phyloP scores from a whole-genome alignment of 768 basidiomycete genomes.

The Boletus reticulatus region DNA sequence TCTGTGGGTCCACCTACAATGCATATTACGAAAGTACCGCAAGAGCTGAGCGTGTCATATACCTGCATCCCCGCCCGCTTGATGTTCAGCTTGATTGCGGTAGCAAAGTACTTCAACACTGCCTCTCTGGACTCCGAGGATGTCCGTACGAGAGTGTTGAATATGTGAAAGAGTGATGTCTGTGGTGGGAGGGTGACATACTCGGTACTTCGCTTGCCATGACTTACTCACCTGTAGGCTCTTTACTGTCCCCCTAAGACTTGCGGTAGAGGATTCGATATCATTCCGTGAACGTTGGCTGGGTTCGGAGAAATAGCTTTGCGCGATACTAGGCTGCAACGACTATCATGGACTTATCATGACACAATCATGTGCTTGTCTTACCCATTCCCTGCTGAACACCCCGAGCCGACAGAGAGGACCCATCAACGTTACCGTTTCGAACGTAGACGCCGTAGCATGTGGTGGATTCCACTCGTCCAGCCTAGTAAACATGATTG shows the following conservation, averaged over 20 bases:
- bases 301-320: conserved; percentile 83
- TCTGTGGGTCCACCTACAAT: conserved; percentile 72
- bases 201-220: not conserved
- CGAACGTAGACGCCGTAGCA: conserved; percentile 61
- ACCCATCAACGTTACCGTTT: conserved; percentile 70
- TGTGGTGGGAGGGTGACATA: conserved; percentile 19
- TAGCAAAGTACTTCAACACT: conserved; percentile 79
- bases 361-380: conserved; percentile 7
- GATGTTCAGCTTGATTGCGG: conserved; percentile 69
- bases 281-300: conserved; percentile 72
- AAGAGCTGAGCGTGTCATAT: not conserved
- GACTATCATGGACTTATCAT: not conserved
- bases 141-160: conserved; percentile 85
- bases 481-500: conserved; percentile 74
- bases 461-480: conserved; percentile 67
- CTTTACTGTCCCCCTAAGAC: conserved; percentile 82
- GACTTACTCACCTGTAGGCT: conserved; percentile 64
- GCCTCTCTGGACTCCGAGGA: conserved; percentile 77
- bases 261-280: conserved; percentile 79
- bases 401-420: conserved; percentile 82
- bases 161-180: conserved; percentile 78
- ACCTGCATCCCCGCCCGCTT: conserved; percentile 93
- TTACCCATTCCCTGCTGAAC: conserved; percentile 88
- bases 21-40: not conserved
- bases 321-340: conserved; percentile 67